Percentiles rank a stretch among this genome's conserved stretches.
phyloP scores from a whole-genome alignment of 306 rosid genomes.

The Sesbania bispinosa region DNA sequence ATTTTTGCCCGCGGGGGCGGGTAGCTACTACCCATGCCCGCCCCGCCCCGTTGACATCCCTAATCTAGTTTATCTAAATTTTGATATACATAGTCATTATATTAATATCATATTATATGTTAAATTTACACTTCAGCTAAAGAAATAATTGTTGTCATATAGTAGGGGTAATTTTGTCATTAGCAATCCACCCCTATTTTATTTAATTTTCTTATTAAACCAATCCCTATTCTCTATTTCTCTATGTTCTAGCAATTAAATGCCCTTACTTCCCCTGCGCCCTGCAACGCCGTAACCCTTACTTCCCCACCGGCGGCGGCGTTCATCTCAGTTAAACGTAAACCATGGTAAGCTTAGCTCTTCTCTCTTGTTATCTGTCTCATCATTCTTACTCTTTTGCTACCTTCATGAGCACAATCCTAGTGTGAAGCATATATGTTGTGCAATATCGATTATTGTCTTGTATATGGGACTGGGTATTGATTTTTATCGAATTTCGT shows the following conservation, averaged over 20 bases:
- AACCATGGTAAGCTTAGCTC: conserved; percentile 12
- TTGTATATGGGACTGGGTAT: neutral
- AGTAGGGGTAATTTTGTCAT: too few species aligned
- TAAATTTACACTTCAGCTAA: too few species aligned
- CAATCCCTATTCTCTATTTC: neutral
- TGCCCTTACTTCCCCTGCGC: neutral
- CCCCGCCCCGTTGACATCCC: too few species aligned
- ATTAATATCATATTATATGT: too few species aligned
- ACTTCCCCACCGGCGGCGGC: neutral
- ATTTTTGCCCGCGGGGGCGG: too few species aligned
- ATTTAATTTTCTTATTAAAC: too few species aligned
- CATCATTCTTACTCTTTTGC: neutral
- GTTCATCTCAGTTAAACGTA: neutral
- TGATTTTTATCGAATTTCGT: neutral
- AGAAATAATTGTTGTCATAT: too few species aligned
- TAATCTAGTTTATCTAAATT: too few species aligned
- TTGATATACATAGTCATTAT: too few species aligned
- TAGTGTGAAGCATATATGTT: neutral
- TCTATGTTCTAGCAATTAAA: neutral
- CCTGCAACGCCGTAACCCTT: neutral
- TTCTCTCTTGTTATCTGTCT: neutral
- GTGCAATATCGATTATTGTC: neutral
- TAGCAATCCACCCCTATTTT: too few species aligned
- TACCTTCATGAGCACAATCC: neutral
- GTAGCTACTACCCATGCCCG: too few species aligned